These are phyloP conservation scores for Dryas integrifolia DNA, from an alignment of 331 rosid genomes.

Conservation along the genomic window DNA sequence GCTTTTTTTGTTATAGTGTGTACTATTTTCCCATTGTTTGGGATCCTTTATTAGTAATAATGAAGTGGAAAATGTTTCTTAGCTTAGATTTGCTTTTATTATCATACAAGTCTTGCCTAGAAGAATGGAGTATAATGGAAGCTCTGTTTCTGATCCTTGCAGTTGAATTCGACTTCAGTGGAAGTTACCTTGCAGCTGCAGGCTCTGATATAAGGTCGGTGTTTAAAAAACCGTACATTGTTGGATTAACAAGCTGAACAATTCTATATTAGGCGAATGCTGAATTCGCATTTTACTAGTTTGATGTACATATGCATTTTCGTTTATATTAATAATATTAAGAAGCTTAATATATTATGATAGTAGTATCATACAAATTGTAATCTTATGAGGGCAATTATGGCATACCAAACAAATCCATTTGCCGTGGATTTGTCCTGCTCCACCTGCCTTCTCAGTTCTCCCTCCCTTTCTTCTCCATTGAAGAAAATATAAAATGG, in stretches of 20 bases:
- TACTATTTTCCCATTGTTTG: background rate
- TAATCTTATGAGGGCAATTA: background rate
- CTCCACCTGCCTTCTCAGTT: background rate
- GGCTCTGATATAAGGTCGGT: constrained; percentile 90
- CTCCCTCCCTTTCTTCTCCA: background rate
- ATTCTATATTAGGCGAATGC: background rate
- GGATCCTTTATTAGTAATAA: background rate
- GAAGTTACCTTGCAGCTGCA: constrained; percentile 84
- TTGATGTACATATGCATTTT: background rate
- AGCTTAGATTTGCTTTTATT: background rate
- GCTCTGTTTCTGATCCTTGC: constrained; percentile 37
- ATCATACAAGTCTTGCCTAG: background rate
- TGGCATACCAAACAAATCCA: background rate
- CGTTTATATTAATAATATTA: background rate
- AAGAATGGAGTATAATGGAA: constrained; percentile 6
- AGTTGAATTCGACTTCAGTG: constrained; percentile 97
- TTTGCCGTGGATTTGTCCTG: too few relatives aligned
- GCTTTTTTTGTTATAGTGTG: background rate
- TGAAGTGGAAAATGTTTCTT: background rate
- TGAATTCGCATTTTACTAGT: background rate
- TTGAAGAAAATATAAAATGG: background rate
- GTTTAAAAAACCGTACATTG: constrained; percentile 6
- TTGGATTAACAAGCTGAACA: background rate
- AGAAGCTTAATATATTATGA: too few relatives aligned
- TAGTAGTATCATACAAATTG: background rate